Base-by-base conservation (phyloP, 805 yeast species). In the Scheffersomyces ergatensis region DNA sequence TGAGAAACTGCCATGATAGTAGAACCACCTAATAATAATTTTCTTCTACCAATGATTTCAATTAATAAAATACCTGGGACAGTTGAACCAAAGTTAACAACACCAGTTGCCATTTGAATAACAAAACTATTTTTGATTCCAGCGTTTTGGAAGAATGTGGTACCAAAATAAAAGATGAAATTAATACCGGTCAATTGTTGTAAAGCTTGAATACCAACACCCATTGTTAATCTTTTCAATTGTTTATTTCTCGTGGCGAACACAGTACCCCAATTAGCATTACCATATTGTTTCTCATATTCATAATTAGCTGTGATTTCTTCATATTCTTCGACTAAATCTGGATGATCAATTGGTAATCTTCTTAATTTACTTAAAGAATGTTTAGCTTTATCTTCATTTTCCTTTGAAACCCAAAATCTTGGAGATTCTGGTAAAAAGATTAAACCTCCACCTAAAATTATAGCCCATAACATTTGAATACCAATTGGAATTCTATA, bases 141-240 rank as follows among this genome's bases (percentile, higher is more conserved):
- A 1, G 89, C 74, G 42, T 64, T 72, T 38, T 77, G 76, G 61
- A 90, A 88, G 63, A 89, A 87, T 49, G 82, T 75, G 17, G 92
- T 89, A 33, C 96, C 93, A 60, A 83, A 90, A 67, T 90, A 90
- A 58, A 90, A 87, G 45, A 89, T 85, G 56, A 89, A 89, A 67
- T 89, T 89, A 46, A 89, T 82, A 40, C 97, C 97, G 7, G 95
- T 80, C 55, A 88, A 80, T 65, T 90, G 97, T 64, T 92, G 97
- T 55, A 88, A 70, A 16, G 87, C 83, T 63, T 88, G 95, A 21
- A 85, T 50, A 3, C 72, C 62, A 42, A 80, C 74, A 39, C 95
- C 95, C 14, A 90, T 82, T 33, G 53, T 27, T 48, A 65, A 54
- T 55, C 69, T 61, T 49, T 59, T 57, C 18, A 38, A 40, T 62